Conservation (phyloP, 345 rosid species). For the Fremontodendron californicum region DNA sequence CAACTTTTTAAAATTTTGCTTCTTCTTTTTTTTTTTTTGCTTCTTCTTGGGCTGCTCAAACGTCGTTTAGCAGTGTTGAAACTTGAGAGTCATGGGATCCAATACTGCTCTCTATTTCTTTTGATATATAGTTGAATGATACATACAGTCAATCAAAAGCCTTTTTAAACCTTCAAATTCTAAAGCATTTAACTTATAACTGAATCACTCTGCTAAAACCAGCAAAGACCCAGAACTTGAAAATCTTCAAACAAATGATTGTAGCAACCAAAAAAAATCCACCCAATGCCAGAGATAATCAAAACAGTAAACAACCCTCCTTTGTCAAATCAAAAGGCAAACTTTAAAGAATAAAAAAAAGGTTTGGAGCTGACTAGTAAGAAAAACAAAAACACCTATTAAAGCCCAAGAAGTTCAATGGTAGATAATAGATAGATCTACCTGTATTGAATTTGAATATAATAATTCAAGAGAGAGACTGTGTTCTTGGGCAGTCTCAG, state of each 20-base stretch:
- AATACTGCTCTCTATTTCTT: constrained; percentile 1
- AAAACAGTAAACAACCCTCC: neutral
- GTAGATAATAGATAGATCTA: neutral
- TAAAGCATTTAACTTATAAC: neutral
- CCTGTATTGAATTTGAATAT: neutral
- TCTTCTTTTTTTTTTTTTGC: neutral
- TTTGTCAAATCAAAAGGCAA: neutral
- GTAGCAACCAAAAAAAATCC: neutral
- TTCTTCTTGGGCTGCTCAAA: constrained; percentile 1
- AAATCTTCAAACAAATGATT: neutral
- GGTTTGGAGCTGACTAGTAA: neutral
- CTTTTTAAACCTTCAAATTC: neutral
- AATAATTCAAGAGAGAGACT: neutral
- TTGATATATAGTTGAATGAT: neutral
- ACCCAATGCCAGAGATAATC: neutral
- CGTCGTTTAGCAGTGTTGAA: neutral
- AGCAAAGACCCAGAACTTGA: constrained; percentile 8
- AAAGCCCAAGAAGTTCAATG: neutral
- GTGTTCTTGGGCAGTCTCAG: neutral
- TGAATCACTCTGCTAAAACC: neutral
- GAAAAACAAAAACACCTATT: neutral
- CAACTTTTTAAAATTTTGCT: neutral
- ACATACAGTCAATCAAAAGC: neutral
- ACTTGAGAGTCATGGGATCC: constrained; percentile 9
- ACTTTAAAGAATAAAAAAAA: neutral